Evolutionary conservation across 1,284 basidiomycete genomes (phyloP), one percentile per base, ranked within the genome.

Genomic region (Ganoderma sinense): DNA sequence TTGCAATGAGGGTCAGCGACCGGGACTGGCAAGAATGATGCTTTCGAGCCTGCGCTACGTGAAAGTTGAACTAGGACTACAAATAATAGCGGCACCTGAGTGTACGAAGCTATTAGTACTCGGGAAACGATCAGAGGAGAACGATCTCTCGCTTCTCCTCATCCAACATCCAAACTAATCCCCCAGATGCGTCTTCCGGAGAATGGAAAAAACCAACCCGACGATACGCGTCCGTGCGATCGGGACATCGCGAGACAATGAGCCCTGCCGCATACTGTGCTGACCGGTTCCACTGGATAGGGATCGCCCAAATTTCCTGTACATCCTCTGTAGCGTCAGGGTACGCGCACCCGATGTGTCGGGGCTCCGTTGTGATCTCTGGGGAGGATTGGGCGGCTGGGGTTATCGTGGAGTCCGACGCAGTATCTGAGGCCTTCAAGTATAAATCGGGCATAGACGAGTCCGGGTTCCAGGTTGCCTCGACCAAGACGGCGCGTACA

Each of bases 291-390:
- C 69, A 71, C 55, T 65, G 29, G 62, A 70, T 26, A 6, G 69
- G 65, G 16, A 73, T 59, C 5, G 71, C 64, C 69, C 67, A 73
- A 5, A 71, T 45, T 45, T 70, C 68, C 58, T 66, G 29, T 59
- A 62, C 64, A 16, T 68, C 63, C 56, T 65, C 69, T 18, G 43
- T 39, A 31, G 60, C 43, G 39, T 71, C 69, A 20, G 69, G 69
- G 55, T 71, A 71, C 36, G 69, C 69, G 26, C 66, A 67, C 1
- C 69, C 69, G n/a, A 71, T 68, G 31, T 65, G 64, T 10, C 39
- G 33, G 4, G 69, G 33, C 33, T 65, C 64, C 8, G 23, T n/a
- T 13, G 36, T 29, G 64, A 65, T 39, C 59, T 61, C 39, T 13
- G 59, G 26, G 14, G 39, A 2, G 39, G 36, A 39, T 29, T 23